Percentiles rank a stretch among this genome's conserved stretches.
phyloP scores from a whole-genome alignment of 805 yeast genomes.

The Citeromyces matritensis region DNA sequence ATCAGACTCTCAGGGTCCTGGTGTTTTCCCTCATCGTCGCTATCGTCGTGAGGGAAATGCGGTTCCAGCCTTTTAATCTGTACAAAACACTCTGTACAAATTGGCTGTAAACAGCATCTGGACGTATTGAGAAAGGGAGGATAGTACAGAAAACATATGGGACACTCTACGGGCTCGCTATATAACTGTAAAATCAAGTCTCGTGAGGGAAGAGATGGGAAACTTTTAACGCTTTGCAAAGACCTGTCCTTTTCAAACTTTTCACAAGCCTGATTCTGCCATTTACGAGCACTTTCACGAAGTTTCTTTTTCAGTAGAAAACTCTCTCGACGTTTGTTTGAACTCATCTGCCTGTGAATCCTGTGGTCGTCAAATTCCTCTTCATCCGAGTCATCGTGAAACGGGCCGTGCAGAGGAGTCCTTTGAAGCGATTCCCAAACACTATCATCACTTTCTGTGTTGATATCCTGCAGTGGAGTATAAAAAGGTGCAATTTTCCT shows the following conservation, averaged over 20 bases:
- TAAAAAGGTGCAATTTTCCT: conserved; percentile 81
- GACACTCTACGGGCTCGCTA: conserved; percentile 67
- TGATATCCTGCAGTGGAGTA: conserved; percentile 75
- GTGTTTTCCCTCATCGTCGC: conserved; percentile 27
- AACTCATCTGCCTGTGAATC: conserved; percentile 30
- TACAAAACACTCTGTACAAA: conserved; percentile 93
- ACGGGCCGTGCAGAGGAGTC: conserved; percentile 39
- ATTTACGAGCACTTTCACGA: conserved; percentile 18
- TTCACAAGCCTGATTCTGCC: conserved; percentile 19
- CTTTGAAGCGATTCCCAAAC: conserved; percentile 35
- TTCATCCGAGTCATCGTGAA: conserved; percentile 30
- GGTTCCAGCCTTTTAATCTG: conserved; percentile 88
- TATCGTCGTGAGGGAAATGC: conserved; percentile 87
- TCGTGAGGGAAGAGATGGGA: conserved; percentile 17
- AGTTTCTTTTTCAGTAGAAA: conserved; percentile 24
- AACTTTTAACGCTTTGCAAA: conserved; percentile 4
- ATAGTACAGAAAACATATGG: conserved; percentile 82
- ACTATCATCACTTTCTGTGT: conserved; percentile 44
- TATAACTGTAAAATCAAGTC: conserved; percentile 46
- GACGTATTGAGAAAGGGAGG: conserved; percentile 68
- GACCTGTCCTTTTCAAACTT: conserved; percentile 15
- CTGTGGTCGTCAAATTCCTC: conserved; percentile 54
- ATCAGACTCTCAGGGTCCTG: conserved; percentile 47
- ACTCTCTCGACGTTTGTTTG: conserved; percentile 30
- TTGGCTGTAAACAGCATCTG: conserved; percentile 84